phyloP scores from a whole-genome alignment of 2,329 filamentous ascomycete species.

The Scedosporium minutisporum region DNA sequence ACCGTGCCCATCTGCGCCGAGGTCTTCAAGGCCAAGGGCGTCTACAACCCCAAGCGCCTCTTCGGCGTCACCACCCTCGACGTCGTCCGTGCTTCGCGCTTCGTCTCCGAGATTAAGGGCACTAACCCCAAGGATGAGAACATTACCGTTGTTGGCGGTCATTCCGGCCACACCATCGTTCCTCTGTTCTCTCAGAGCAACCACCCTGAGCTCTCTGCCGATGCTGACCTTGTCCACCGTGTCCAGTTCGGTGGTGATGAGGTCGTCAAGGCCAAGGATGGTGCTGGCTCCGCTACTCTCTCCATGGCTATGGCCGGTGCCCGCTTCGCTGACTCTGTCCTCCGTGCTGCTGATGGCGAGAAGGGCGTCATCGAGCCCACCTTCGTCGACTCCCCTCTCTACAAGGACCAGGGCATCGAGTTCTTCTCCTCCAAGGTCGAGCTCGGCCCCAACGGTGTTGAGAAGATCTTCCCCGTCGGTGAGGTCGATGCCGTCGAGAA shows the following conservation, averaged over 20 bases:
- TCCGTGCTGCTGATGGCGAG: slow-evolving; percentile 87
- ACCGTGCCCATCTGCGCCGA: slow-evolving; percentile 96
- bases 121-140: slow-evolving; percentile 88
- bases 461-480: slow-evolving; percentile 86
- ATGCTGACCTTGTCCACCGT: slow-evolving; percentile 75
- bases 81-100: slow-evolving; percentile 93
- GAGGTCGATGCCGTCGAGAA: slow-evolving; percentile 77
- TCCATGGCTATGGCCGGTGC: slow-evolving; percentile 97
- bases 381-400: slow-evolving; percentile 93
- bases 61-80: slow-evolving; percentile 99
- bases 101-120: slow-evolving; percentile 89
- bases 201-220: slow-evolving; percentile 72
- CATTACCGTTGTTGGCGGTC: slow-evolving; percentile 92
- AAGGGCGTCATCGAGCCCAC: slow-evolving; percentile 93
- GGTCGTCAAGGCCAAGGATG: slow-evolving; percentile 98
- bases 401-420: slow-evolving; percentile 95
- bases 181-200: slow-evolving; percentile 91
- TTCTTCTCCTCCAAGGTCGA: slow-evolving; percentile 96
- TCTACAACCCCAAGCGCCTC: slow-evolving; percentile 98
- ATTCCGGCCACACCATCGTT: slow-evolving; percentile 97
- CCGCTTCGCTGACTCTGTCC: slow-evolving; percentile 77
- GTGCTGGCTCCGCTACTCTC: slow-evolving; percentile 90
- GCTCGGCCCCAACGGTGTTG: slow-evolving; percentile 91
- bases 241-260: slow-evolving; percentile 99
- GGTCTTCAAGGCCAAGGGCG: slow-evolving; percentile 87